Percentiles rank a stretch among this genome's conserved stretches.
These are phyloP conservation scores for Aquilaria sinensis DNA, from an alignment of 345 rosid genomes.

Conservation along the genomic window DNA sequence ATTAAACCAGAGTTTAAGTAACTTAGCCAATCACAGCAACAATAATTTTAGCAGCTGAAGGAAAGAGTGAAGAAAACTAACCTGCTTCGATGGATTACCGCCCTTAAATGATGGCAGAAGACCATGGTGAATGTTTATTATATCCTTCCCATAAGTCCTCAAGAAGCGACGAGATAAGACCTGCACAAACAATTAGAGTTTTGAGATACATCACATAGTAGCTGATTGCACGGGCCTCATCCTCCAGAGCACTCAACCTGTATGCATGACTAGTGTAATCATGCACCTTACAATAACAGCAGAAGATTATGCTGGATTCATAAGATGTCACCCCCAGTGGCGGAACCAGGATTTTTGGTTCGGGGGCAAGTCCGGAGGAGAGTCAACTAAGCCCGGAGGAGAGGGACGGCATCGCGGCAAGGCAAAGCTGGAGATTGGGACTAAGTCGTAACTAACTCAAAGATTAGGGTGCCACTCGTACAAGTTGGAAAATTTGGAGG, in stretches of 20 bases:
- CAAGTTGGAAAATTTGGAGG: no score
- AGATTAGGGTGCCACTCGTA: no score
- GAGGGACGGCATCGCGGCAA: no score
- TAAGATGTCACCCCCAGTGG: no score
- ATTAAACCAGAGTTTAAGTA: conserved; percentile 16
- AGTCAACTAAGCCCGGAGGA: no score
- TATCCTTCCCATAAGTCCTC: conserved; percentile 72
- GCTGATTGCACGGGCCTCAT: conserved; percentile 7
- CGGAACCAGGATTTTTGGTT: no score
- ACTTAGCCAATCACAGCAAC: background rate
- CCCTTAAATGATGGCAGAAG: conserved; percentile 97
- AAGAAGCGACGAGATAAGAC: conserved; percentile 65
- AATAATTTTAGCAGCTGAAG: conserved; percentile 8
- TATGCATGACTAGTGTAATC: background rate
- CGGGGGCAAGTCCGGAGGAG: no score
- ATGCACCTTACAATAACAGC: conserved; percentile 5
- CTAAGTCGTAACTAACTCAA: no score
- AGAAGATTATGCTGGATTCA: background rate
- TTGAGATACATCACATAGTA: background rate
- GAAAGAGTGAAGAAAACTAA: conserved; percentile 21
- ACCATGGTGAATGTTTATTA: conserved; percentile 97
- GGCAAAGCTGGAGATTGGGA: no score
- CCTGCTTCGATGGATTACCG: conserved; percentile 83
- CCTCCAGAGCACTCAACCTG: background rate
- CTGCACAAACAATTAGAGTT: conserved; percentile 30